These are phyloP conservation scores for Cytospora schulzeri DNA, from an alignment of 2,329 filamentous ascomycete species.

Conservation along the genomic window DNA sequence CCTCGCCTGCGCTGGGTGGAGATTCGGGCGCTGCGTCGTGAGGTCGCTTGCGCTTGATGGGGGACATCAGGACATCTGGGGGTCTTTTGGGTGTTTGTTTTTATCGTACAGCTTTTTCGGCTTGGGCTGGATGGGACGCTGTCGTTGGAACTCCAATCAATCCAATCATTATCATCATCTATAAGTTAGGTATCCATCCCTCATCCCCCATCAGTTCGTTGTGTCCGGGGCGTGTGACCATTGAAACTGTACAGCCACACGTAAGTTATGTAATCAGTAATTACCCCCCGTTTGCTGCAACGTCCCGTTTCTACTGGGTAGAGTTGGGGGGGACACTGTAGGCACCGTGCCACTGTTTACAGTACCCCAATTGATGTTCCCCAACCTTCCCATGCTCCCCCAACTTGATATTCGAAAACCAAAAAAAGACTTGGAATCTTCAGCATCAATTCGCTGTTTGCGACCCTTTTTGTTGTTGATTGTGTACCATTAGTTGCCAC, in stretches of 20 bases:
- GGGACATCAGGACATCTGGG: constrained; percentile 30
- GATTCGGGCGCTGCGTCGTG: constrained; percentile 26
- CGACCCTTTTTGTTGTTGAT: not conserved
- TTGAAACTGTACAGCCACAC: not conserved
- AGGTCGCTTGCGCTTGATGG: constrained; percentile 38
- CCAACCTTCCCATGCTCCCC: not conserved
- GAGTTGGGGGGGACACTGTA: not conserved
- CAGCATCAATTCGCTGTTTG: not conserved
- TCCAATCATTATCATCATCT: too few species aligned
- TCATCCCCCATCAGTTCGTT: too few species aligned
- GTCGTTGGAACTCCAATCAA: not conserved
- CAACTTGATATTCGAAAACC: not conserved
- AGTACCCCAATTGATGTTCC: not conserved
- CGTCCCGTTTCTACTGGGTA: not conserved
- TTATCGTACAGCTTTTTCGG: not conserved
- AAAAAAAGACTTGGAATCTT: not conserved
- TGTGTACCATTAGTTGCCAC: not conserved
- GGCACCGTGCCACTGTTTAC: not conserved
- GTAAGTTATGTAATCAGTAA: not conserved
- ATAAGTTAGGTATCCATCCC: not conserved
- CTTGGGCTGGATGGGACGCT: not conserved
- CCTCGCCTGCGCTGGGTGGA: not conserved
- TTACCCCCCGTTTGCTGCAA: not conserved
- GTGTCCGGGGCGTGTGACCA: not conserved
- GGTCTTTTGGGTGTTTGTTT: too few species aligned